Base-by-base conservation (phyloP, 2,329 filamentous ascomycete species). In the Xylariales sp. region DNA sequence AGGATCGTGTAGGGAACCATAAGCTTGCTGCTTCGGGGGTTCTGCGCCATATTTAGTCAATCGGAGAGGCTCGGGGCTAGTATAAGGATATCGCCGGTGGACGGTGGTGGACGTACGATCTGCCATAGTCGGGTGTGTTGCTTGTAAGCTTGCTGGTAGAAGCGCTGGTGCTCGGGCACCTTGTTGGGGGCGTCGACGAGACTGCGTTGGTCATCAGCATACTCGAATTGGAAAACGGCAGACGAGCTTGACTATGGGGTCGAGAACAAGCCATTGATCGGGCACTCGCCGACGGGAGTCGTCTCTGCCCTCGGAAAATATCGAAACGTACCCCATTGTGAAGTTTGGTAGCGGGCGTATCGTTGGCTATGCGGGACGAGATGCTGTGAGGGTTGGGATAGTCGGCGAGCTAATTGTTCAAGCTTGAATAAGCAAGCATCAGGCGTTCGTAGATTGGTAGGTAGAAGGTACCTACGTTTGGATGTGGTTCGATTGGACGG, bases 81-180 rank as follows among this genome's bases (percentile, higher is more conserved):
- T 32, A 39, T 36, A 43, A 49, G 14, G 16, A 50, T 28, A 16
- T 36, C 32, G 14, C 41, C 18, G 9, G 58, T 32, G 50, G 49
- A 41, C 9, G 43, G 34, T 57, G 43, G 57, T 69, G 48, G 49
- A 85, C 90, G 80, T 86, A 94, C 92, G 82, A 94, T 93, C 81
- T 87, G 84, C 92, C 92, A 94, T 80, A 93, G 81, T 77, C 92
- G 89, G 74, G 89, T 84, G 80, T 90, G 87, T 71, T 84, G 81
- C 76, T 87, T 88, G 81, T 91, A 91, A 75, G 92, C 90, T 73
- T 86, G 83, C 84, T 94, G 92, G 85, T 93, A 93, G 75, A 88
- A 82, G 78, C 87, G 86, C 86, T 95, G 92, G 83, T 91, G 86
- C 79, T 91, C 77, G 65, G 91, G 91, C 76, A 94, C 92, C 77